Percentiles rank a stretch among this genome's conserved stretches.
These are phyloP conservation scores for Uromyces viciae-fabae DNA, from an alignment of 1,284 basidiomycete genomes.

Conservation along the genomic window DNA sequence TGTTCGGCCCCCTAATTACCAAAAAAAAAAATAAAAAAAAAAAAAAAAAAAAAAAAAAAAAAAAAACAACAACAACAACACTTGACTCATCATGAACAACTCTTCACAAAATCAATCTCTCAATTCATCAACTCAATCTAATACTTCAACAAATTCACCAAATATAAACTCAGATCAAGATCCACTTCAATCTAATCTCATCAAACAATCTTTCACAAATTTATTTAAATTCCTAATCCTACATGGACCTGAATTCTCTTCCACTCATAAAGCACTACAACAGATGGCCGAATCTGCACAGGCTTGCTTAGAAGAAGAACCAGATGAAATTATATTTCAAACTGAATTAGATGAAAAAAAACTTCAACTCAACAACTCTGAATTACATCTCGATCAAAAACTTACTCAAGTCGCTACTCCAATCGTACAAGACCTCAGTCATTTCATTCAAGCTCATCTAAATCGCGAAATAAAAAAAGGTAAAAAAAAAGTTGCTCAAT, in stretches of 20 bases:
- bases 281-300: conserved; percentile 10
- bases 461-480: not conserved
- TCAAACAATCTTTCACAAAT: not conserved
- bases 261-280: not conserved
- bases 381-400: not conserved
- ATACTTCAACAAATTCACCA: not conserved
- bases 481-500: not conserved
- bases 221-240: conserved; percentile 1
- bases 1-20: too few relatives aligned
- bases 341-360: conserved; percentile 14
- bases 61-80: not conserved
- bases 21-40: not conserved
- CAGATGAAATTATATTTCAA: conserved; percentile 14
- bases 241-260: not conserved
- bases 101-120: not conserved
- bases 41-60: not conserved
- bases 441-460: conserved; percentile 1
- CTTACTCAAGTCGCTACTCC: not conserved
- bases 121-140: not conserved
- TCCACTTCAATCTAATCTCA: not conserved
- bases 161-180: not conserved
- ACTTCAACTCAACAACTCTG: not conserved
- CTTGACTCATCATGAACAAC: not conserved
- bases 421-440: not conserved
- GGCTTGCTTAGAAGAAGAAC: not conserved